Percentiles rank a stretch among this genome's conserved stretches.
phyloP scores from a whole-genome alignment of 139 green algal genomes.

The Coelastrella sp. region DNA sequence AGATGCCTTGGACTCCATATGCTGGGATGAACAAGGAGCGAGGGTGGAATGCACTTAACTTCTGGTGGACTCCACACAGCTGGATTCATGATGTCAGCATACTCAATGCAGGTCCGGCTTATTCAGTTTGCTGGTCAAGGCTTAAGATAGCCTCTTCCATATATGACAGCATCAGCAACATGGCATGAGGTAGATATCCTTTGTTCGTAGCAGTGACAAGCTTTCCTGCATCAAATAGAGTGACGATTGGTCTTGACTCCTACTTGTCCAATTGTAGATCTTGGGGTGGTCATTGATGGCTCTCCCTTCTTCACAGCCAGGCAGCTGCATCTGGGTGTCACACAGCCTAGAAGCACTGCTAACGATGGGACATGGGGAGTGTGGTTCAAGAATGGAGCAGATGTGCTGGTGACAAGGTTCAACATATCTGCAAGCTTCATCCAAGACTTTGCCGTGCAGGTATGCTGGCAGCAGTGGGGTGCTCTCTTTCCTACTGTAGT shows the following conservation, averaged over 20 bases:
- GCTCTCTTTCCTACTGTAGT: too few species aligned
- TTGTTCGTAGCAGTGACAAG: too few species aligned
- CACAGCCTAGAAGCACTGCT: background rate
- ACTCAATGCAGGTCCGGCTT: constrained; percentile 29
- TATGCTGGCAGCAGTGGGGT: background rate
- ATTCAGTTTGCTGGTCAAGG: background rate
- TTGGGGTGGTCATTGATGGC: constrained; percentile 24
- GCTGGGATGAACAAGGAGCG: constrained; percentile 42
- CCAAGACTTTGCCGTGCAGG: constrained; percentile 40
- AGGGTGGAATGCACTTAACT: constrained; percentile 47
- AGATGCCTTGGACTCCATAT: constrained; percentile 31
- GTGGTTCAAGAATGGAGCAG: constrained; percentile 35
- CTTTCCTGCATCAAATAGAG: too few species aligned
- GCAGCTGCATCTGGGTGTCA: constrained; percentile 5
- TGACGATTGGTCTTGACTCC: too few species aligned
- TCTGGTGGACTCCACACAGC: constrained; percentile 51
- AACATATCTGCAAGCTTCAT: constrained; percentile 21
- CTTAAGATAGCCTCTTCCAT: background rate
- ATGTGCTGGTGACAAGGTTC: constrained; percentile 42
- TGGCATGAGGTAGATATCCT: too few species aligned
- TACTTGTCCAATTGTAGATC: constrained; percentile 40
- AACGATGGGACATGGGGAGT: constrained; percentile 42
- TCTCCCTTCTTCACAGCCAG: constrained; percentile 33
- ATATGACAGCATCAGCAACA: background rate
- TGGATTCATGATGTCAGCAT: constrained; percentile 42